Conservation (phyloP, 805 yeast genomes). For the Wickerhamomyces strasburgensis region DNA sequence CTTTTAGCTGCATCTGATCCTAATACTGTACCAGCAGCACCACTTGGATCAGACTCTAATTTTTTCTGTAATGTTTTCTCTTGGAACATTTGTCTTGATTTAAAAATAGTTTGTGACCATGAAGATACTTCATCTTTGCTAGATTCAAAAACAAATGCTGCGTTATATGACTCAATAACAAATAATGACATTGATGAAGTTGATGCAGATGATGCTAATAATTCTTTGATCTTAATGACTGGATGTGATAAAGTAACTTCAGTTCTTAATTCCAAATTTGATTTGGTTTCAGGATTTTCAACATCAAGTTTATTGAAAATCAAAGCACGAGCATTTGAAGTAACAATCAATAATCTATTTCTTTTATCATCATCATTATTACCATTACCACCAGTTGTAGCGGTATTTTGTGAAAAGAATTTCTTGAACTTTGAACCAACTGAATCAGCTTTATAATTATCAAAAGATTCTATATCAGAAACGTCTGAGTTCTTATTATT, state of each 20-base stretch:
- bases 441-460: constrained; percentile 10
- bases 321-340: constrained; percentile 60
- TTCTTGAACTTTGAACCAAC: constrained; percentile 21
- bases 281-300: constrained; percentile 22
- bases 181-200: constrained; percentile 40
- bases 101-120: constrained; percentile 56
- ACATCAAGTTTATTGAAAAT: constrained; percentile 37
- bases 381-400: neutral
- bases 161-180: constrained; percentile 51
- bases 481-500: constrained; percentile 15
- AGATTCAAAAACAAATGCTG: constrained; percentile 54
- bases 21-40: constrained; percentile 27
- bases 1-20: constrained; percentile 33
- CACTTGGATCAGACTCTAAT: constrained; percentile 26
- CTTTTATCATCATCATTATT: constrained; percentile 31
- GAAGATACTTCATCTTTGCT: constrained; percentile 43
- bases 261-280: constrained; percentile 38
- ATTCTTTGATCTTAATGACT: constrained; percentile 54
- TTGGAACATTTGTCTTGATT: constrained; percentile 41
- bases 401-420: constrained; percentile 16
- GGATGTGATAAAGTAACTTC: constrained; percentile 53
- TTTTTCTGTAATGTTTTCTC: constrained; percentile 34
- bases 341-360: constrained; percentile 50
- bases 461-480: constrained; percentile 7
- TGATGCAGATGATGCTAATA: constrained; percentile 33